These are phyloP conservation scores for Lunularia cruciata DNA, from an alignment of 225 moss, liverwort and hornwort species.

Conservation along the genomic window DNA sequence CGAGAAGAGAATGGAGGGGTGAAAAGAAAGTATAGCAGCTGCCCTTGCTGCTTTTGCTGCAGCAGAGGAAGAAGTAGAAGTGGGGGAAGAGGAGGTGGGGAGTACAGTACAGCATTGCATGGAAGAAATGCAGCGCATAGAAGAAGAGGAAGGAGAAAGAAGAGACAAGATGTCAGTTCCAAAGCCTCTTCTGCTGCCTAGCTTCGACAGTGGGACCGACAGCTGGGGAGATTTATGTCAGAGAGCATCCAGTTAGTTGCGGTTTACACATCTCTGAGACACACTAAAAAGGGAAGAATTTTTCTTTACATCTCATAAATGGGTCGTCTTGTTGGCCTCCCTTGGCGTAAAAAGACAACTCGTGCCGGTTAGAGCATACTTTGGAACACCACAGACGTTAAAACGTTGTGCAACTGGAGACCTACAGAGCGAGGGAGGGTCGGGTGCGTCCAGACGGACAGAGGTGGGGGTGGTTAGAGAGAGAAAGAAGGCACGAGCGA, in stretches of 20 bases:
- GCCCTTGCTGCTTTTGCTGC: too few relatives aligned
- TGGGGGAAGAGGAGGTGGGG: neutral
- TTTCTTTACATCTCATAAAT: constrained; percentile 10
- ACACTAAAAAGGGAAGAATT: constrained; percentile 5
- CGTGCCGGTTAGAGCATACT: constrained; percentile 10
- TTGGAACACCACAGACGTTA: neutral
- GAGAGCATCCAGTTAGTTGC: constrained; percentile 17
- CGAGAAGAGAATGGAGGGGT: neutral
- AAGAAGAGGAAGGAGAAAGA: neutral
- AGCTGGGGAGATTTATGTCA: constrained; percentile 13
- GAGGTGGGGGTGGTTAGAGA: constrained; percentile 6
- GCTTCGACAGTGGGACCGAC: constrained; percentile 13
- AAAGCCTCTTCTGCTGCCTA: neutral
- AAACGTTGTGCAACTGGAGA: neutral
- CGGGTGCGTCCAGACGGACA: neutral
- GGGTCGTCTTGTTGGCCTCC: constrained; percentile 12
- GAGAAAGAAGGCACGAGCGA: constrained; percentile 4
- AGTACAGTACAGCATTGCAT: neutral
- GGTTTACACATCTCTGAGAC: constrained; percentile 1
- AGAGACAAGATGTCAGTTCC: constrained; percentile 19
- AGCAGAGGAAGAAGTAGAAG: neutral
- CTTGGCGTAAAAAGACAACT: constrained; percentile 9
- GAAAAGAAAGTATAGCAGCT: neutral
- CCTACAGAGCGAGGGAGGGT: neutral
- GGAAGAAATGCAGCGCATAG: too few relatives aligned